Evolutionary conservation across 2,329 filamentous ascomycete genomes (phyloP).

Genomic region (Cytospora leucostoma): DNA sequence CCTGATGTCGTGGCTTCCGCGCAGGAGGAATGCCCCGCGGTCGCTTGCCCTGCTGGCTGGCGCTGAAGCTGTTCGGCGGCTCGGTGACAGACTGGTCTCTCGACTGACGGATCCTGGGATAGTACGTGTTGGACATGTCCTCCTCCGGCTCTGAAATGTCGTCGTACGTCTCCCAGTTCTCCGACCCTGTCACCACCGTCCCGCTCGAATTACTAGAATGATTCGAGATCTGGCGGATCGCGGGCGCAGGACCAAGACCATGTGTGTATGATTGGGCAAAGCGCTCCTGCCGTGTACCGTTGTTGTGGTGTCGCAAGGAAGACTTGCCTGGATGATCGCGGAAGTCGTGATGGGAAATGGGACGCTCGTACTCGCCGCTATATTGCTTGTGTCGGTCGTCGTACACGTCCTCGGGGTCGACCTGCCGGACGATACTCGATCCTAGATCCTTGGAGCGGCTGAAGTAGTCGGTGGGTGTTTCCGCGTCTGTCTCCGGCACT

Average conservation of each 20-base stretch:
- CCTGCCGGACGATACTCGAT: conserved; percentile 59
- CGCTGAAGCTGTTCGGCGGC: conserved; percentile 58
- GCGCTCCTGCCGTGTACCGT: conserved; percentile 36
- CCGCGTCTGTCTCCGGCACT: conserved; percentile 54
- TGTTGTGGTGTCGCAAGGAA: conserved; percentile 24
- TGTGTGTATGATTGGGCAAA: conserved; percentile 41
- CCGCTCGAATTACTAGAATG: conserved; percentile 52
- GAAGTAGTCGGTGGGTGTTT: conserved; percentile 52
- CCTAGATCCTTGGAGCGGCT: conserved; percentile 47
- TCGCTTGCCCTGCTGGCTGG: conserved; percentile 52
- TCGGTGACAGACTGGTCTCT: conserved; percentile 37
- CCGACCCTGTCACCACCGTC: conserved; percentile 77
- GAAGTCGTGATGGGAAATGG: conserved; percentile 43
- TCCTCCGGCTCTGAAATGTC: conserved; percentile 76
- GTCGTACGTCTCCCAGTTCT: conserved; percentile 98
- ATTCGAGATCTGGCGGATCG: conserved; percentile 67
- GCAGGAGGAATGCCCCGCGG: conserved; percentile 55
- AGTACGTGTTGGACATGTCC: conserved; percentile 73
- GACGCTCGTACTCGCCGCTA: conserved; percentile 37
- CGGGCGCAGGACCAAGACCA: conserved; percentile 47
- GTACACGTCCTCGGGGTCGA: conserved; percentile 82
- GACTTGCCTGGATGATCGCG: conserved; percentile 38
- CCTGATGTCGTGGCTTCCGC: conserved; percentile 46
- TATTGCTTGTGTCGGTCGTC: conserved; percentile 57
- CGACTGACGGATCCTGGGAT: conserved; percentile 72